Evolutionary conservation across 305 asterid species (phyloP).

Genomic region (Fraxinus greggii): DNA sequence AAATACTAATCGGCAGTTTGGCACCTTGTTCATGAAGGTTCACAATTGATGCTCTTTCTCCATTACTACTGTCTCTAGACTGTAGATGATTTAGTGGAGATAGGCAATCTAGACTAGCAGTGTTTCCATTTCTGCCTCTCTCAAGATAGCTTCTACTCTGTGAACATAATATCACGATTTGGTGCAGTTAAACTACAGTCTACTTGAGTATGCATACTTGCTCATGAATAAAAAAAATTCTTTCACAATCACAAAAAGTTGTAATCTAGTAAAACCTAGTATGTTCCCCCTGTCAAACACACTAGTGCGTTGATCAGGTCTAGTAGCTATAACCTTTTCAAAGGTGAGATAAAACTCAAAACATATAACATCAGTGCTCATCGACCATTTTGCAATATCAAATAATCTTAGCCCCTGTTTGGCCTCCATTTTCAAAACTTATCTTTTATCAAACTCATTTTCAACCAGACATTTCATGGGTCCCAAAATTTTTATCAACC

Average conservation of each 20-base stretch:
- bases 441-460: not conserved
- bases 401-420: not conserved
- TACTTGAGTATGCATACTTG: not conserved
- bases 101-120: conserved; percentile 52
- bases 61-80: conserved; percentile 57
- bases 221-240: not conserved
- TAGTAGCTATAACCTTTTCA: not conserved
- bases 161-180: conserved; percentile 18
- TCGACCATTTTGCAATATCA: not conserved
- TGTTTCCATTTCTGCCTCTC: conserved; percentile 54
- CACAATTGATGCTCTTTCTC: conserved; percentile 75
- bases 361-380: conserved; percentile 7
- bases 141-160: conserved; percentile 66
- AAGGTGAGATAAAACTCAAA: conserved; percentile 4
- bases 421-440: not conserved
- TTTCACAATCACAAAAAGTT: not conserved
- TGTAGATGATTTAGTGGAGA: conserved; percentile 61
- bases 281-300: not conserved
- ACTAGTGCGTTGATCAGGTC: not conserved
- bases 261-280: conserved; percentile 13
- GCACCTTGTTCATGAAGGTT: conserved; percentile 99
- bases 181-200: not conserved
- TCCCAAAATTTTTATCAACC: not conserved
- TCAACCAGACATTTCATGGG: not conserved
- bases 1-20: conserved; percentile 60